Evolutionary conservation across 2,329 filamentous ascomycete genomes (phyloP), one percentile per base, ranked within the genome.

Genomic region (Cladosporium sphaerospermum): DNA sequence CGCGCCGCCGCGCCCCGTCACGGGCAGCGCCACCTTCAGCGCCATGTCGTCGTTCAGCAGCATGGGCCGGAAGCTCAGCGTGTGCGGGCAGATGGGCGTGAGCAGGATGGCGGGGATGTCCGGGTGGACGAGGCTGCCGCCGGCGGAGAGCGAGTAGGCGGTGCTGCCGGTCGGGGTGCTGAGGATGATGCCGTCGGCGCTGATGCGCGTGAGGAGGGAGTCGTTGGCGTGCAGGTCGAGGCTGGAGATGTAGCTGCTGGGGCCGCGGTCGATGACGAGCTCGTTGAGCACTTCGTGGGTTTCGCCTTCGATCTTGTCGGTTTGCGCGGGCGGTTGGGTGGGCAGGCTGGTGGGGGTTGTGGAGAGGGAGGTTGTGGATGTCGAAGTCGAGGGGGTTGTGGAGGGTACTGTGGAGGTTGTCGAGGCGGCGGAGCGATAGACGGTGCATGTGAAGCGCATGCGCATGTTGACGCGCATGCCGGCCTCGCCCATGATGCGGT

Each of bases 201-300:
- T 91, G 45, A 99, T 88, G 48, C 96, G 89, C 13, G 93, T 99
- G 62, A 99, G 79, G 41, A 96, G 84, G 70, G 95, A 89, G 66
- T 95, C 88, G 67, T 99, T 93, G 58, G 91, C 93, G 69, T 95
- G 97, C 9, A 99, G 78, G 73, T 99, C 93, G 37, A 99, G 79
- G 72, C 96, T 95, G 41, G 92, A 97, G 55, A 99, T 92, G 68
- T 97, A 99, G 16, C 92, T 91, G 13, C 89, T 95, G 64, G 93
- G 93, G 58, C 93, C 93, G 56, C 93, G 88, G 73, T 99, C 93
- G 63, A 99, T 97, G 70, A 99, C 92, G 48, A 99, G 84, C 74
- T 99, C 93, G 72, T 99, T 99, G 59, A 99, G 83, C 16, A 99
- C 92, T 73, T 99, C 93, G 59, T 96, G 97, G 64, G 96, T 91